These are phyloP conservation scores for Aegilops umbellulata DNA, from an alignment of 176 grass and related monocot species.

Conservation along the genomic window DNA sequence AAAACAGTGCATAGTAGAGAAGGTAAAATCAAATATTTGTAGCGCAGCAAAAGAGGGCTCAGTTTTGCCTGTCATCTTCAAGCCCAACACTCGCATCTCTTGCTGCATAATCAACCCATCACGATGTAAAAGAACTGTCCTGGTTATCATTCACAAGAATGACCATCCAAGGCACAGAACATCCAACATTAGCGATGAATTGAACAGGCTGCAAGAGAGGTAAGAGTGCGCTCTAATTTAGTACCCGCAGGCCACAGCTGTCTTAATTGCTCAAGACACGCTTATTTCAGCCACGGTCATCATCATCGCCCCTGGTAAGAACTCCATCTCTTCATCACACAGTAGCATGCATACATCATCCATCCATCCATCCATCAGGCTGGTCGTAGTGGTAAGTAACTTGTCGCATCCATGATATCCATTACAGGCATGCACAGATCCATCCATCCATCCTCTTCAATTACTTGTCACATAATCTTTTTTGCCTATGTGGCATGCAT, in stretches of 20 bases:
- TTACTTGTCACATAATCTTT: too few species aligned
- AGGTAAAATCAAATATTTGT: not conserved
- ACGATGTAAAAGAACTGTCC: not conserved
- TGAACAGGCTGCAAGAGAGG: not conserved
- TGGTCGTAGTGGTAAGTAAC: too few species aligned
- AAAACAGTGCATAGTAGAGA: too few species aligned
- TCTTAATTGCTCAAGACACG: not conserved
- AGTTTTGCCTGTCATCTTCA: too few species aligned
- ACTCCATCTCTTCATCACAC: too few species aligned
- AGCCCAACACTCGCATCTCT: not conserved
- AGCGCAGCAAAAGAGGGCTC: not conserved
- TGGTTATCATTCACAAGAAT: not conserved
- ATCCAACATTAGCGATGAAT: not conserved
- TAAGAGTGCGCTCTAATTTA: not conserved
- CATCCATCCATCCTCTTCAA: too few species aligned
- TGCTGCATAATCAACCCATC: not conserved
- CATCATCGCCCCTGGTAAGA: not conserved
- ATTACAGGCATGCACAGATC: too few species aligned
- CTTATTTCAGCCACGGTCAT: not conserved
- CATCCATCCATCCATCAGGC: not conserved
- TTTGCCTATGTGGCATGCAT: too few species aligned
- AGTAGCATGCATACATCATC: too few species aligned
- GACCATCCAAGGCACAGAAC: conserved; percentile 4
- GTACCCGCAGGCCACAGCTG: not conserved
- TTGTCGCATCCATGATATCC: too few species aligned